Percentiles rank a stretch among this genome's conserved stretches.
Evolutionary conservation across 805 yeast genomes (phyloP).

Genomic region (Lachancea thermotolerans): DNA sequence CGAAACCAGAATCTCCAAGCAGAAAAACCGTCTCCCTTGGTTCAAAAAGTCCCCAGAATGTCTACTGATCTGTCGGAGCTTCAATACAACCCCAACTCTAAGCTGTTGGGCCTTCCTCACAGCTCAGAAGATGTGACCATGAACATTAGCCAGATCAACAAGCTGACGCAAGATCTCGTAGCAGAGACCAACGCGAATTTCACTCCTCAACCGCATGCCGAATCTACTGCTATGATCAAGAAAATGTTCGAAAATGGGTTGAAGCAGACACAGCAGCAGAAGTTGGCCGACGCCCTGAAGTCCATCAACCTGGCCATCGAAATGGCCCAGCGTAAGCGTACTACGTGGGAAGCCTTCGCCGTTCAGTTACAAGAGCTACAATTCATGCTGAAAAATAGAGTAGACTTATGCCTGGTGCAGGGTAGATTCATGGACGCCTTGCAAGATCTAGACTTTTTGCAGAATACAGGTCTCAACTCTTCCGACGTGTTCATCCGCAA

Average conservation of each 20-base stretch:
- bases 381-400: slow-evolving; percentile 59
- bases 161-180: slow-evolving; percentile 30
- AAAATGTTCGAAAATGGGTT: slow-evolving; percentile 62
- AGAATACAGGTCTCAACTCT: slow-evolving; percentile 49
- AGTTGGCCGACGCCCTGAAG: slow-evolving; percentile 54
- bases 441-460: slow-evolving; percentile 62
- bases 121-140: slow-evolving; percentile 13
- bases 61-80: slow-evolving; percentile 7
- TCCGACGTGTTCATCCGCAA: slow-evolving; percentile 70
- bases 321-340: slow-evolving; percentile 53
- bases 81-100: slow-evolving; percentile 26
- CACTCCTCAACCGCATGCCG: slow-evolving; percentile 50
- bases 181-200: slow-evolving; percentile 41
- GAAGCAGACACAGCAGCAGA: slow-evolving; percentile 44
- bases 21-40: background rate
- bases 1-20: too few relatives aligned
- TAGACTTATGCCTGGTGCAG: slow-evolving; percentile 58
- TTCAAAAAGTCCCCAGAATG: background rate
- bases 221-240: slow-evolving; percentile 46
- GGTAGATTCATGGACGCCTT: slow-evolving; percentile 52
- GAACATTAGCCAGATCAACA: slow-evolving; percentile 32
- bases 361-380: slow-evolving; percentile 63
- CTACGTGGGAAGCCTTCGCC: slow-evolving; percentile 69
- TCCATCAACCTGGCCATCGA: slow-evolving; percentile 62
- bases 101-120: slow-evolving; percentile 16